A percentile compares a stretch with the other conserved stretches of the same genome.
These are phyloP conservation scores for Xerocomellus chrysenteron DNA, from an alignment of 768 basidiomycete genomes.

Conservation along the genomic window DNA sequence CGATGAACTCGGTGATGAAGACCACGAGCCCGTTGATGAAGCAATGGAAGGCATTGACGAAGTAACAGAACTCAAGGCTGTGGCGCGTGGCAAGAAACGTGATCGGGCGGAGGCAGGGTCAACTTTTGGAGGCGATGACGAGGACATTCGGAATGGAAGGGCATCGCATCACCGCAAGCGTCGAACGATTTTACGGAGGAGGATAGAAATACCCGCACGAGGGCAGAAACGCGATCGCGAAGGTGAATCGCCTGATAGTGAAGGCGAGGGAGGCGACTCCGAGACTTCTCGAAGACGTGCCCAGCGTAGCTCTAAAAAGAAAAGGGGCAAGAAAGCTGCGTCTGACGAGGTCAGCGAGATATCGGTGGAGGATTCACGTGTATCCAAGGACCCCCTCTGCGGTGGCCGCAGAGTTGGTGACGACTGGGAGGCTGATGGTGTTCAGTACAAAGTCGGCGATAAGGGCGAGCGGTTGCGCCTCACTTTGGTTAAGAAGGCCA, in stretches of 20 bases:
- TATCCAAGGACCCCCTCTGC: slow-evolving; percentile 51
- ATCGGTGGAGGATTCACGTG: slow-evolving; percentile 47
- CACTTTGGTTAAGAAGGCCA: slow-evolving; percentile 67
- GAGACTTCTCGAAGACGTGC: slow-evolving; percentile 9
- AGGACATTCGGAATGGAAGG: slow-evolving; percentile 41
- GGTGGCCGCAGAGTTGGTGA: slow-evolving; percentile 65
- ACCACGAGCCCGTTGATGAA: slow-evolving; percentile 37
- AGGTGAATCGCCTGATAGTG: slow-evolving; percentile 42
- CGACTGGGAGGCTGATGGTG: slow-evolving; percentile 72
- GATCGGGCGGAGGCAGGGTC: slow-evolving; percentile 74
- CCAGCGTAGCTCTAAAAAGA: slow-evolving; percentile 42
- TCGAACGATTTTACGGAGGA: slow-evolving; percentile 53
- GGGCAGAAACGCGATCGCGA: slow-evolving; percentile 72
- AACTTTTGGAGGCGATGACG: slow-evolving; percentile 61
- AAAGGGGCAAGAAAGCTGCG: slow-evolving; percentile 48
- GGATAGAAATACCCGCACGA: slow-evolving; percentile 45
- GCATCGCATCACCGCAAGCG: slow-evolving; percentile 53
- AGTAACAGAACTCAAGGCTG: slow-evolving; percentile 37
- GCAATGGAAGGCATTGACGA: slow-evolving; percentile 40
- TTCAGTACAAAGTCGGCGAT: slow-evolving; percentile 67
- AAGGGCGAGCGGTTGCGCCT: slow-evolving; percentile 70
- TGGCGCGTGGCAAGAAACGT: slow-evolving; percentile 64
- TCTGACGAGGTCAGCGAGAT: slow-evolving; percentile 44
- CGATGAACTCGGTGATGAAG: slow-evolving; percentile 50
- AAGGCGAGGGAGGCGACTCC: slow-evolving; percentile 16